phyloP scores from a whole-genome alignment of 164 flowering plant genomes.

The Chloranthus sessilifolius region DNA sequence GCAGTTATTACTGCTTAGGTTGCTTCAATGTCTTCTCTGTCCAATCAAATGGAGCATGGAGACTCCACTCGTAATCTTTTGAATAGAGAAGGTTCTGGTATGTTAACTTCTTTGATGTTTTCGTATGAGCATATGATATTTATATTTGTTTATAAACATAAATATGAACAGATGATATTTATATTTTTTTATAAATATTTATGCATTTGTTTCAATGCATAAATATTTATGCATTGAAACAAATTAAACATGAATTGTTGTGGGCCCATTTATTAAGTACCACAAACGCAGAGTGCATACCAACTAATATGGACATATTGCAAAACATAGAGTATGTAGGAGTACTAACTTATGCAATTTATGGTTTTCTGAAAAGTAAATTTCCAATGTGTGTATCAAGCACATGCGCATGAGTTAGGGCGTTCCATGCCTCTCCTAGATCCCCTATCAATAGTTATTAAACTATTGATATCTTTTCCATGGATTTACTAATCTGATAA shows the following conservation, averaged over 20 bases:
- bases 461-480: background rate
- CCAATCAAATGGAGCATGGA: slow-evolving; percentile 45
- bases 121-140: too few relatives aligned
- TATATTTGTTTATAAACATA: too few relatives aligned
- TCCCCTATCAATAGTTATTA: background rate
- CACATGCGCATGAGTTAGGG: background rate
- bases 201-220: too few relatives aligned
- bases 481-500: background rate
- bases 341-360: background rate
- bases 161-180: too few relatives aligned
- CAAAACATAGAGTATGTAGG: background rate
- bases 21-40: slow-evolving; percentile 38
- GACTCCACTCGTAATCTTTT: slow-evolving; percentile 38
- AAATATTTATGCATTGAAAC: too few relatives aligned
- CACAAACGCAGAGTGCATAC: too few relatives aligned
- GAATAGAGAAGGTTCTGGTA: slow-evolving; percentile 53
- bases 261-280: too few relatives aligned
- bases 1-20: slow-evolving; percentile 3
- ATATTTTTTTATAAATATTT: too few relatives aligned
- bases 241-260: too few relatives aligned
- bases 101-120: background rate
- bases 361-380: background rate
- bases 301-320: background rate
- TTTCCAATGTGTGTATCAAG: background rate
- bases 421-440: background rate